These are phyloP conservation scores for Diutina ranongensis DNA, from an alignment of 1,139 yeast species.

Conservation along the genomic window DNA sequence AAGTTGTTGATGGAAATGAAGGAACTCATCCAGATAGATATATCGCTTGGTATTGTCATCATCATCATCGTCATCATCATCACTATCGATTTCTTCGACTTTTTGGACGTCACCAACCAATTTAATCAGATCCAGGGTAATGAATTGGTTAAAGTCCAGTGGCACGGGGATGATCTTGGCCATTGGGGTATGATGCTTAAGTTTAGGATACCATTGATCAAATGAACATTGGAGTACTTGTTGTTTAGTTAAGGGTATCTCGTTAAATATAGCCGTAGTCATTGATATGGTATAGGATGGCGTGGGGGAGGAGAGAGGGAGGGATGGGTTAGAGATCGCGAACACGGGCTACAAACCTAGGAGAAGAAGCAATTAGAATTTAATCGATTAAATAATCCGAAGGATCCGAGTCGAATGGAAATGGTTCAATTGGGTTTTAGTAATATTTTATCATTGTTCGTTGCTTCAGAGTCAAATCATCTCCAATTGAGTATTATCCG, in stretches of 20 bases:
- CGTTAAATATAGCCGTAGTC: not conserved
- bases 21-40: slow-evolving; percentile 39
- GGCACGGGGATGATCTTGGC: not conserved
- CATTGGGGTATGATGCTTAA: not conserved
- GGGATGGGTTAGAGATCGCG: not conserved
- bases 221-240: slow-evolving; percentile 1
- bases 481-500: too few relatives aligned
- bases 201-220: slow-evolving; percentile 4
- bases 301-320: not conserved
- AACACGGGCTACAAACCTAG: not conserved
- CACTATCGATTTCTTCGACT: slow-evolving; percentile 32
- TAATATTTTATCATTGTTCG: too few relatives aligned
- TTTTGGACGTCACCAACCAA: not conserved
- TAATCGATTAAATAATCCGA: too few relatives aligned
- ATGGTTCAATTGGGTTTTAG: too few relatives aligned
- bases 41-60: slow-evolving; percentile 25
- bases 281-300: not conserved
- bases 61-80: slow-evolving; percentile 43
- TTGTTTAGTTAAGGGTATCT: not conserved
- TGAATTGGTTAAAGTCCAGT: not conserved
- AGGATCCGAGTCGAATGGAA: too few relatives aligned
- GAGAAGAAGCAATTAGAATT: not conserved
- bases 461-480: too few relatives aligned
- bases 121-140: not conserved
- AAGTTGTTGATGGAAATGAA: not conserved